A percentile compares a stretch with the other conserved stretches of the same genome.
phyloP scores from a whole-genome alignment of 805 yeast genomes.

The Kuraishia floccosa region DNA sequence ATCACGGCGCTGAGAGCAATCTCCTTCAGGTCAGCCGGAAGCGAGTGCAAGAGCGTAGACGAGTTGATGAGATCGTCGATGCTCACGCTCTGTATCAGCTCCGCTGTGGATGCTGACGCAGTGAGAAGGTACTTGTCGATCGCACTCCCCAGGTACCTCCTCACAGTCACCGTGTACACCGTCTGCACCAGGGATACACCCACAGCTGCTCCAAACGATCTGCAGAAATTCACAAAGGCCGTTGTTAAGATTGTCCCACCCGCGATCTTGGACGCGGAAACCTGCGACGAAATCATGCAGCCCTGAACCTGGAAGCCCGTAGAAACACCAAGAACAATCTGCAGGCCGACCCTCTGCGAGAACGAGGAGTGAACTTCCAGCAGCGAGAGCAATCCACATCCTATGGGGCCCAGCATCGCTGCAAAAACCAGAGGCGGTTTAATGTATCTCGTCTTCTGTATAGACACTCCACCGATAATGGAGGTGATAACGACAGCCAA shows the following conservation, averaged over 20 bases:
- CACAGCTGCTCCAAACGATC: constrained; percentile 34
- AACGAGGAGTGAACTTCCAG: constrained; percentile 25
- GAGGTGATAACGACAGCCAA: constrained; percentile 28
- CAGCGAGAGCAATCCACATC: constrained; percentile 31
- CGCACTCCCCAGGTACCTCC: constrained; percentile 10
- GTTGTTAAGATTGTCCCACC: constrained; percentile 40
- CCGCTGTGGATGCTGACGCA: too few species aligned
- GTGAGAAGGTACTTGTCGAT: too few species aligned
- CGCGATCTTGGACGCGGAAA: constrained; percentile 37
- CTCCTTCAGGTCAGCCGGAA: constrained; percentile 6
- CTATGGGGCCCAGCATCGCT: constrained; percentile 27
- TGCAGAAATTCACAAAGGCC: constrained; percentile 27
- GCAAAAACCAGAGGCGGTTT: constrained; percentile 28
- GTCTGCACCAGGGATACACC: constrained; percentile 29
- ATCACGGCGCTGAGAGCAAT: constrained; percentile 14
- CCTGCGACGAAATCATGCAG: constrained; percentile 29
- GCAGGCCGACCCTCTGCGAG: constrained; percentile 28
- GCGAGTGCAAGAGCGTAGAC: neutral
- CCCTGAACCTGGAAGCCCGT: constrained; percentile 38
- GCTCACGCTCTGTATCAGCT: too few species aligned
- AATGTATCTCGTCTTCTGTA: constrained; percentile 24
- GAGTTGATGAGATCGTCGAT: constrained; percentile 1
- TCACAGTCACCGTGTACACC: constrained; percentile 21
- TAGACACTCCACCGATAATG: constrained; percentile 23
- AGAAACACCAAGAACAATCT: constrained; percentile 34